Evolutionary conservation across 2,329 filamentous ascomycete species (phyloP), one percentile per base, ranked within the genome.

Genomic region (Lojkania enalia): DNA sequence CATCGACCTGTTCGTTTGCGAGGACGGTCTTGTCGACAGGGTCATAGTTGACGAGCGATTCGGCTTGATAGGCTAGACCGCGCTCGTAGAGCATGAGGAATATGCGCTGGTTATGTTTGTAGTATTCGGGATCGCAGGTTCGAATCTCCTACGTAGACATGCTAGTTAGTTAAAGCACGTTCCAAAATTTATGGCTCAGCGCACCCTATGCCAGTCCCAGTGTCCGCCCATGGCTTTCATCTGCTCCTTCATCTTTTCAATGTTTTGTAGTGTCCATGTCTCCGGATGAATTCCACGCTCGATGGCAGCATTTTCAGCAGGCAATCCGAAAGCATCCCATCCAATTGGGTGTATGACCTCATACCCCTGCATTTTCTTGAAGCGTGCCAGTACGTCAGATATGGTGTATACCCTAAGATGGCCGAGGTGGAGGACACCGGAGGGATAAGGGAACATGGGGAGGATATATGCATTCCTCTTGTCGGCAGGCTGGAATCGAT

Each of bases 371-470:
- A 95, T 83, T 19, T 79, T 80, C 58, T 85, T 82, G 63, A 85
- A 95, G 42, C 90, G 81, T 12, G 89, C 84, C 40, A 95, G 73
- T 7, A 91, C 87, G 73, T 96, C 90, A 49, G 90, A 89, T 53
- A 96, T 94, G 27, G 90, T 89, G 74, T 95, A 96, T 38, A 95
- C 89, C 35, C 90, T 84, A 29, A 95, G 75, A 67, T 96, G 90
- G 12, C 90, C 90, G 49, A 95, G 83, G 67, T 96, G 90, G 20
- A 96, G 78, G 20, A 84, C 85, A 20, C 90, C 90, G 0, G 90
- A 95, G 1, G 90, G 90, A 66, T 96, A 96, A 0, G 90, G 90
- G 64, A 95, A 95, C 90, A 96, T 96, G 54, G 90, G 86, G 42
- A 95, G 76, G 50, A 95, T 82, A 66, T 92, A 95, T 20, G 71